These are phyloP conservation scores for Teratosphaeria nubilosa DNA, from an alignment of 2,329 filamentous ascomycete species.

Conservation along the genomic window DNA sequence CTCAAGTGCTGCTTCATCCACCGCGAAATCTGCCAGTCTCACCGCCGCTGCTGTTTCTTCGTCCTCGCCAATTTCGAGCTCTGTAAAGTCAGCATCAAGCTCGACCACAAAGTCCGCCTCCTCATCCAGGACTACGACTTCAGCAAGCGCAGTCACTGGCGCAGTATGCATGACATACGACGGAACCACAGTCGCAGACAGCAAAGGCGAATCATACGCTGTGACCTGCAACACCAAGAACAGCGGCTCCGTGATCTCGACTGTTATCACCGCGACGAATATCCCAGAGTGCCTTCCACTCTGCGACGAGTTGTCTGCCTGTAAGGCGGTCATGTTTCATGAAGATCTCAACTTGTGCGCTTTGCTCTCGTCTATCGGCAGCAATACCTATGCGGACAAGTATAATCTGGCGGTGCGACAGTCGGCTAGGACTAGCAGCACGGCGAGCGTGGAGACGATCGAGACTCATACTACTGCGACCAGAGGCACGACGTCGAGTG, in stretches of 20 bases:
- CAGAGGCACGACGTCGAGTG: neutral
- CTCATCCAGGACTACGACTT: neutral
- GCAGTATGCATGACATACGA: neutral
- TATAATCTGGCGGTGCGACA: neutral
- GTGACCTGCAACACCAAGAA: neutral
- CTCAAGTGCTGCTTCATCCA: neutral
- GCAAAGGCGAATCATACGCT: neutral
- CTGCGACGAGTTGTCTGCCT: neutral
- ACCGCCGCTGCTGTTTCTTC: neutral
- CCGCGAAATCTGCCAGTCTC: neutral
- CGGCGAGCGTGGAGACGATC: neutral
- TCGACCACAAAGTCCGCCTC: neutral
- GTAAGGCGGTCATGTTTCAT: neutral
- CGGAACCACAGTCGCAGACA: neutral
- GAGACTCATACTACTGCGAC: neutral
- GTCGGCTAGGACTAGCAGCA: neutral
- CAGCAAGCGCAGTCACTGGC: neutral
- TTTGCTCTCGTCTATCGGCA: neutral
- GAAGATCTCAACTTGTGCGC: neutral
- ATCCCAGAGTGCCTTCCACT: neutral
- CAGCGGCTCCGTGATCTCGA: neutral
- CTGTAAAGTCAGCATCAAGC: neutral
- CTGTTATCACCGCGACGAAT: neutral
- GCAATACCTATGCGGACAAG: neutral
- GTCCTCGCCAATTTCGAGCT: neutral